Conservation (phyloP, 208 protist genomes). For the Acanthamoeba royreba region DNA sequence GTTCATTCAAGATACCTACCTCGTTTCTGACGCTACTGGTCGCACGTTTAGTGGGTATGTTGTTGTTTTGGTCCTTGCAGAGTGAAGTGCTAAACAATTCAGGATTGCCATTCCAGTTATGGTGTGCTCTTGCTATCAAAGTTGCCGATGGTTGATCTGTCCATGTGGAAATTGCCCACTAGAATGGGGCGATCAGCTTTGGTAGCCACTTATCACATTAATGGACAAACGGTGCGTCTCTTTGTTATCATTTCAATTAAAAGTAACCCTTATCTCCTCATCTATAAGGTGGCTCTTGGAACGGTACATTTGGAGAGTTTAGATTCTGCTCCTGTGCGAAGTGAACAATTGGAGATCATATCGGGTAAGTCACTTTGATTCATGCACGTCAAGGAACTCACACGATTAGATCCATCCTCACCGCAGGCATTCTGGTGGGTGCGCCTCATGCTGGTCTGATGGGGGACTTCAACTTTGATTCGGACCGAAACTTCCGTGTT, state of each 20-base stretch:
- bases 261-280: background rate
- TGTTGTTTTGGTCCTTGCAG: background rate
- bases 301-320: conserved; percentile 41
- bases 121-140: background rate
- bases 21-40: background rate
- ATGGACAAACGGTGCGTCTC: background rate
- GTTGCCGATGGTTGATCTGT: background rate
- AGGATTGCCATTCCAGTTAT: background rate
- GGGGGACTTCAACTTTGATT: conserved; percentile 45
- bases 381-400: background rate
- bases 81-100: background rate
- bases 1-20: background rate
- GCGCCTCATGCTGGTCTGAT: background rate
- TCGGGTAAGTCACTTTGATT: background rate
- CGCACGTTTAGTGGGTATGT: background rate
- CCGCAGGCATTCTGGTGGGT: background rate
- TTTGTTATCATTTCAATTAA: too few species aligned
- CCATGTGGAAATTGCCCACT: background rate
- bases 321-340: background rate
- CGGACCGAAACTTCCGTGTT: background rate
- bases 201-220: background rate
- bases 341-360: background rate
- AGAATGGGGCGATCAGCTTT: background rate
- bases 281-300: background rate
- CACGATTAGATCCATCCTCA: background rate